These are phyloP conservation scores for Ochetophila trinervis DNA, from an alignment of 306 rosid genomes.

Conservation along the genomic window DNA sequence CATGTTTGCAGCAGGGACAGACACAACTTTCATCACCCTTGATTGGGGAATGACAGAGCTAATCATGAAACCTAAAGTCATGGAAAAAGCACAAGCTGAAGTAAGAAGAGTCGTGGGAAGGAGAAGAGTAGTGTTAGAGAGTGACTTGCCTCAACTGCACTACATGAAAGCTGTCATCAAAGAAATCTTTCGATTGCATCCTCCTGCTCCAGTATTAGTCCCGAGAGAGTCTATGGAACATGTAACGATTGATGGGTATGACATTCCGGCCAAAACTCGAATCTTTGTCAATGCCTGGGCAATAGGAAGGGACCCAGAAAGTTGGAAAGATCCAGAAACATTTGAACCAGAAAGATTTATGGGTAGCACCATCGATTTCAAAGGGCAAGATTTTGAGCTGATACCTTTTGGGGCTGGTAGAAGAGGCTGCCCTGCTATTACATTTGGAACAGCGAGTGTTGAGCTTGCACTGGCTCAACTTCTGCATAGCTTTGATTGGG, in stretches of 20 bases:
- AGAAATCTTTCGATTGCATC: conserved; percentile 57
- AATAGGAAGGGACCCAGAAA: conserved; percentile 53
- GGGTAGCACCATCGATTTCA: conserved; percentile 48
- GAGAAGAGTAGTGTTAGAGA: conserved; percentile 42
- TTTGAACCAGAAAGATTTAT: conserved; percentile 65
- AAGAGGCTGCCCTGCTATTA: conserved; percentile 60
- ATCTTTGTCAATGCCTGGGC: conserved; percentile 65
- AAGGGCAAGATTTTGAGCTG: conserved; percentile 54
- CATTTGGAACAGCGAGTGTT: conserved; percentile 36
- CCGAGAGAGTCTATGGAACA: conserved; percentile 77
- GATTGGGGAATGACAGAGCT: conserved; percentile 56
- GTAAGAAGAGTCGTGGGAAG: conserved; percentile 25
- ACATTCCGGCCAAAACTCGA: conserved; percentile 61
- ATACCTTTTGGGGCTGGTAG: conserved; percentile 74
- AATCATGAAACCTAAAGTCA: conserved; percentile 33
- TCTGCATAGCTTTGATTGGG: conserved; percentile 63
- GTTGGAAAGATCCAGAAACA: conserved; percentile 53
- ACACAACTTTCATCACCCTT: conserved; percentile 35
- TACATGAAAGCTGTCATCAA: conserved; percentile 55
- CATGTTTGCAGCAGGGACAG: conserved; percentile 52
- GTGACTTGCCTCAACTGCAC: conserved; percentile 48
- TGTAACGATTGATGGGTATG: conserved; percentile 43
- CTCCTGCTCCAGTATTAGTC: conserved; percentile 57
- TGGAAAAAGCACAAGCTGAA: conserved; percentile 41
- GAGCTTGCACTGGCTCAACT: conserved; percentile 73